A percentile compares a stretch with the other conserved stretches of the same genome.
phyloP scores from a whole-genome alignment of 129 eudicot species.

The Tagetes erecta region DNA sequence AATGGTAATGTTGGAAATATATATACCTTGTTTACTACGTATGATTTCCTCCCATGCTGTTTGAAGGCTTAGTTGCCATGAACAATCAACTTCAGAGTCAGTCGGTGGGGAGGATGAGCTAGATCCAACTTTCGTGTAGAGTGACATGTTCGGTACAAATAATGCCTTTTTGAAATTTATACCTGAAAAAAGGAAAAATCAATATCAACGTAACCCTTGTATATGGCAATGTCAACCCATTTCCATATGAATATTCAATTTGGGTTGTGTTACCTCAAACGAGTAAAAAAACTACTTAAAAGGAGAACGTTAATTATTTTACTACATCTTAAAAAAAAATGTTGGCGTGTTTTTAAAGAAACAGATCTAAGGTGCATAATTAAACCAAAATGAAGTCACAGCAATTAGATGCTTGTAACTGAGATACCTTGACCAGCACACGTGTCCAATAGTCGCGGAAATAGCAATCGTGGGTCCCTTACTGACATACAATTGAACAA shows the following conservation, averaged over 20 bases:
- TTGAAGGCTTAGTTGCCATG: slow-evolving; percentile 87
- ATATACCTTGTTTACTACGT: slow-evolving; percentile 47
- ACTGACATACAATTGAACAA: slow-evolving; percentile 97
- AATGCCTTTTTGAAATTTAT: slow-evolving; percentile 75
- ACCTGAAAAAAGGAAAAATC: slow-evolving; percentile 48
- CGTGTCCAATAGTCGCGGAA: slow-evolving; percentile 71
- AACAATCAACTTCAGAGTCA: slow-evolving; percentile 62
- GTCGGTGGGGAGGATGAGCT: slow-evolving; percentile 42
- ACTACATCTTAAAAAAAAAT: neutral
- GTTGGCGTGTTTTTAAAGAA: neutral
- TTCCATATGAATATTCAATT: neutral
- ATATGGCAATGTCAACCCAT: neutral
- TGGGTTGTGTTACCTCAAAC: neutral
- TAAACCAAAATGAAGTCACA: neutral
- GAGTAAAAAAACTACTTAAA: neutral
- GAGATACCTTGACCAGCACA: slow-evolving; percentile 71
- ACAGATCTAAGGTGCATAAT: neutral
- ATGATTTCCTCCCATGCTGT: slow-evolving; percentile 68
- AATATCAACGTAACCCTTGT: neutral
- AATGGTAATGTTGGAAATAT: neutral
- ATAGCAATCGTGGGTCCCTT: slow-evolving; percentile 93
- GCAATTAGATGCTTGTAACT: slow-evolving; percentile 15
- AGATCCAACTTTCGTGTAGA: slow-evolving; percentile 76
- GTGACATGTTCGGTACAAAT: slow-evolving; percentile 90
- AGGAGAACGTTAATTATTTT: neutral